phyloP scores from a whole-genome alignment of 2,329 filamentous ascomycete genomes.

The Trichophyton verrucosum region DNA sequence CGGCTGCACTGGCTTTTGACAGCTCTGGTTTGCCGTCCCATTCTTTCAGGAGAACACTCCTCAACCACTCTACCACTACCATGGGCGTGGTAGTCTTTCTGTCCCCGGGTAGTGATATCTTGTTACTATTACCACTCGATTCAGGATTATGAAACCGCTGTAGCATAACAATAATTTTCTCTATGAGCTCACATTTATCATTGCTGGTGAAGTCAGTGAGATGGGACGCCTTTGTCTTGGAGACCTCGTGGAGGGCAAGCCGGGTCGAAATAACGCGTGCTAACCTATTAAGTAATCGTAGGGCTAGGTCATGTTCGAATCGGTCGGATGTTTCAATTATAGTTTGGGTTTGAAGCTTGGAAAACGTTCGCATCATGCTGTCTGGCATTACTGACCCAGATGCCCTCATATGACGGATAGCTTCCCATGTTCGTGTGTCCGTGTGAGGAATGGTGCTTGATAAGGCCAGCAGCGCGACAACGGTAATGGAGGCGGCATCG shows the following conservation, averaged over 20 bases:
- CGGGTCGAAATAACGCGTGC: conserved; percentile 39
- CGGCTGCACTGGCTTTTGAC: conserved; percentile 56
- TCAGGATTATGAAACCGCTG: not conserved
- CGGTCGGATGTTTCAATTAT: conserved; percentile 30
- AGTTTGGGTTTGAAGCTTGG: conserved; percentile 19
- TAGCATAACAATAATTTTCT: conserved; percentile 25
- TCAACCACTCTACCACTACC: conserved; percentile 33
- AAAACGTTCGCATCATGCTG: conserved; percentile 25
- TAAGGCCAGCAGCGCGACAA: conserved; percentile 28
- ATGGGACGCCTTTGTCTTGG: conserved; percentile 25
- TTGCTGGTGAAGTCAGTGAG: conserved; percentile 19
- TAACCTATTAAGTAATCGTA: conserved; percentile 39
- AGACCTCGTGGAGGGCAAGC: conserved; percentile 38
- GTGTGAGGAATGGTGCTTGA: conserved; percentile 27
- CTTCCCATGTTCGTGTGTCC: conserved; percentile 27
- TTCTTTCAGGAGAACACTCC: conserved; percentile 60
- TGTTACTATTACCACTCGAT: not conserved
- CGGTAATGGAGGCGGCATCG: conserved; percentile 30
- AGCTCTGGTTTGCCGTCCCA: conserved; percentile 70
- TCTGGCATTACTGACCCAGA: conserved; percentile 29
- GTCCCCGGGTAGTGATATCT: not conserved
- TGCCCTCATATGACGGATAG: conserved; percentile 33
- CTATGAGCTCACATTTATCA: conserved; percentile 22
- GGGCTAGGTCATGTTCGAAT: conserved; percentile 40
- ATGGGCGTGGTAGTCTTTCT: conserved; percentile 20